Conservation (phyloP, 1,284 basidiomycete genomes). For the Leccinum subfulvum region DNA sequence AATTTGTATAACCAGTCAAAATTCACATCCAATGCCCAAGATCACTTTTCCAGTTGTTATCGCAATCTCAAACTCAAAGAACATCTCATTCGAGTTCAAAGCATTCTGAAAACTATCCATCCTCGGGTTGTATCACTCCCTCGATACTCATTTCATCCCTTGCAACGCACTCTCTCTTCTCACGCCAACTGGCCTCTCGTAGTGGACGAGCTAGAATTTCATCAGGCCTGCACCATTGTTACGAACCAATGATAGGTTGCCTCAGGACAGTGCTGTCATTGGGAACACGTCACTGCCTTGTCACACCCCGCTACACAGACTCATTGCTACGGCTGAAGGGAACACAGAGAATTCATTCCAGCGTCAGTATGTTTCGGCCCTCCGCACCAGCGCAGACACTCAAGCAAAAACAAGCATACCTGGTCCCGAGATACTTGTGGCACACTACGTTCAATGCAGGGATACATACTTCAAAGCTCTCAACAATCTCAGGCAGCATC, state of each 20-base stretch:
- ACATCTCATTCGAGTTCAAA: slow-evolving; percentile 11
- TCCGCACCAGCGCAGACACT: slow-evolving; percentile 14
- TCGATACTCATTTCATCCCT: background rate
- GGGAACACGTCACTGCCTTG: background rate
- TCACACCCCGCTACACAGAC: slow-evolving; percentile 5
- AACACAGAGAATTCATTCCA: slow-evolving; percentile 18
- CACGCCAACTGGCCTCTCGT: background rate
- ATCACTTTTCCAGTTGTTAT: slow-evolving; percentile 15
- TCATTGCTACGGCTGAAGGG: slow-evolving; percentile 8
- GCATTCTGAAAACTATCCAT: slow-evolving; percentile 2
- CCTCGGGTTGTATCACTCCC: background rate
- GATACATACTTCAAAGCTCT: slow-evolving; percentile 2
- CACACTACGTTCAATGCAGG: slow-evolving; percentile 10
- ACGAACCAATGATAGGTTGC: background rate
- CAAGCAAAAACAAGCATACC: background rate
- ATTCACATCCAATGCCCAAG: slow-evolving; percentile 5
- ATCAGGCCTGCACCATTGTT: too few species aligned
- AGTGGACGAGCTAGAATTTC: too few species aligned
- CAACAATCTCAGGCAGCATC: slow-evolving; percentile 2
- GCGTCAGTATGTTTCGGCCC: slow-evolving; percentile 15
- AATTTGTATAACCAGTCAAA: slow-evolving; percentile 7
- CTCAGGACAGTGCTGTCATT: background rate
- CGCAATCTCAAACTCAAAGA: slow-evolving; percentile 18
- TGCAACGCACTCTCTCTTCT: background rate
- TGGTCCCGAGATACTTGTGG: slow-evolving; percentile 8